phyloP scores from a whole-genome alignment of 163 green algal species.

The Chlamydomonas reinhardtii region DNA sequence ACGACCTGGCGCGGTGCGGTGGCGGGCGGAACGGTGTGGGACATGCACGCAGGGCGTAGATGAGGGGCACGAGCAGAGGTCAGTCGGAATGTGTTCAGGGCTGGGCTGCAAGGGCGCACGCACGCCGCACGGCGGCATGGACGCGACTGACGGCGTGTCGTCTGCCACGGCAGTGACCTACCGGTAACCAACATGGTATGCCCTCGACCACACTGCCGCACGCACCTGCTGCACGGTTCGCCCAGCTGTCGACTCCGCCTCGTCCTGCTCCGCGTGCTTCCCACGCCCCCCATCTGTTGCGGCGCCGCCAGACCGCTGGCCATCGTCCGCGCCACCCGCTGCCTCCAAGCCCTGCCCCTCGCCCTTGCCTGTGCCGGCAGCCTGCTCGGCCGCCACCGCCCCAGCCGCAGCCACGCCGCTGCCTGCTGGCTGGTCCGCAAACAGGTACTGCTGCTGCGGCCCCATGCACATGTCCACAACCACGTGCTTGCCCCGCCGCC shows the following conservation, averaged over 20 bases:
- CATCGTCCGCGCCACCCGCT: background rate
- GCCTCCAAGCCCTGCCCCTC: too few relatives aligned
- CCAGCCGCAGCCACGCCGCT: background rate
- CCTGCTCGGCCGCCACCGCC: background rate
- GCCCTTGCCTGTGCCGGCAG: too few relatives aligned
- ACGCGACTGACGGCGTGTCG: too few relatives aligned
- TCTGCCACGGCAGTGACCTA: background rate
- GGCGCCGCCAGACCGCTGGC: background rate
- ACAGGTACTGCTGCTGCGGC: constrained; percentile 13
- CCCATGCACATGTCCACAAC: constrained; percentile 80
- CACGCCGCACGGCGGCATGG: too few relatives aligned
- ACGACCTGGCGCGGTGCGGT: constrained; percentile 58
- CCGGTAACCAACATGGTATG: background rate
- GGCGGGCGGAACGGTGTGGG: too few relatives aligned
- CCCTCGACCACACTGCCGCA: too few relatives aligned
- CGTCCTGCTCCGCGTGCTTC: background rate
- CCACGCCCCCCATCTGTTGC: too few relatives aligned
- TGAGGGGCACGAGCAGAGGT: too few relatives aligned
- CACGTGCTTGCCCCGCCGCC: constrained; percentile 76
- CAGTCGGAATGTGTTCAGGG: too few relatives aligned
- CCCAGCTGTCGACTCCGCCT: background rate
- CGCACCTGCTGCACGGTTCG: constrained; percentile 35
- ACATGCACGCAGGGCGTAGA: background rate
- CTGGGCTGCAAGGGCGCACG: background rate
- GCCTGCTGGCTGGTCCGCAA: background rate